Evolutionary conservation across 2,329 filamentous ascomycete genomes (phyloP).

Genomic region (Penicillium sp.): DNA sequence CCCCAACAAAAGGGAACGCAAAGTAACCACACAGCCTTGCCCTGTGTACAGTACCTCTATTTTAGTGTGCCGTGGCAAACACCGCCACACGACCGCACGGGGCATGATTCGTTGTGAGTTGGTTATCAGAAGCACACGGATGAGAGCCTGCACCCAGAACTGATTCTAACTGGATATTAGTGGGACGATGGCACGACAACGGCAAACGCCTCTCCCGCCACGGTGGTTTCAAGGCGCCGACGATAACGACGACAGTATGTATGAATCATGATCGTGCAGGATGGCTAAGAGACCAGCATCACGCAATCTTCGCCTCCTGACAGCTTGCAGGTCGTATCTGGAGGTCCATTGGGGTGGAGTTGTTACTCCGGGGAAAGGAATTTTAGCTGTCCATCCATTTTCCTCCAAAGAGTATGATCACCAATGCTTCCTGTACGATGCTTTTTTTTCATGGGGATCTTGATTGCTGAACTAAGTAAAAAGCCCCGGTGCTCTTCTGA

Average conservation of each 20-base stretch:
- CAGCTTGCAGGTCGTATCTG: conserved; percentile 4
- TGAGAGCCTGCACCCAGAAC: not conserved
- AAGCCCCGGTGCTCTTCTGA: conserved; percentile 11
- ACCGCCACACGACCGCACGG: conserved; percentile 1
- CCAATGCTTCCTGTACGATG: conserved; percentile 8
- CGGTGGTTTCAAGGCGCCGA: conserved; percentile 11
- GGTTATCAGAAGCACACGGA: conserved; percentile 14
- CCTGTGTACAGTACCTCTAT: not conserved
- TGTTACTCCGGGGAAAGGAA: not conserved
- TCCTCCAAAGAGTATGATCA: conserved; percentile 2
- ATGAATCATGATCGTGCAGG: not conserved
- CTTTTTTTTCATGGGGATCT: not conserved
- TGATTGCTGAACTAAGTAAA: not conserved
- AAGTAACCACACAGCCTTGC: not conserved
- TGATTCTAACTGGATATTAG: conserved; percentile 11
- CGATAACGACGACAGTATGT: conserved; percentile 5
- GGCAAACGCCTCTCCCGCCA: conserved; percentile 29
- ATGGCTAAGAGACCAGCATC: conserved; percentile 4
- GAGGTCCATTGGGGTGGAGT: not conserved
- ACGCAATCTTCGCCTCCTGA: conserved; percentile 13
- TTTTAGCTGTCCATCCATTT: not conserved
- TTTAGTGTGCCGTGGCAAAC: conserved; percentile 12
- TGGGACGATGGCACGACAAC: conserved; percentile 18
- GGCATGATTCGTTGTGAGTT: conserved; percentile 14
- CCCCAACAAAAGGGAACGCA: conserved; percentile 1